Evolutionary conservation across 257 asterid genomes (phyloP), one percentile per base, ranked within the genome.

Genomic region (Perilla frutescens): DNA sequence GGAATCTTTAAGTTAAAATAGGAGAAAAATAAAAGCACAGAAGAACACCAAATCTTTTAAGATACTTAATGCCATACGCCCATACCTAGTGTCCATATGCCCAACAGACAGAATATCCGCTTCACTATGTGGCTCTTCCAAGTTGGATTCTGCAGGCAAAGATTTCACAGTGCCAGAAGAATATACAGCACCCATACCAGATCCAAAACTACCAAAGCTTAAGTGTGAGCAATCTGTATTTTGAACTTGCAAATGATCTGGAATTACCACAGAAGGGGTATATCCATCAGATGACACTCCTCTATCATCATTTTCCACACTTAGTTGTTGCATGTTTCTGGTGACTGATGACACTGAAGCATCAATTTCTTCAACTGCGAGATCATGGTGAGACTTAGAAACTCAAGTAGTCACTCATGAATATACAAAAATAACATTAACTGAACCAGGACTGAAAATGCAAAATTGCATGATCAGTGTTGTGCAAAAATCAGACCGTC

Each of bases 141-240:
- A 73, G 77, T 77, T 83, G 54, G 82, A 57, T 67, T 79, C 78
- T 66, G 77, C 87, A 71, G 96, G 93, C 48, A 77, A 60, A 31
- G 99, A 81, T 51, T 87, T 63, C 74, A 48, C 64, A 54, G 84
- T 60, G 71, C 88, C 96, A 49, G 96, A 60, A 55, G 86, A 74
- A 74, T 80, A 74, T 57, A 83, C 65, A 73, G 85, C 72, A 53
- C 56, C 73, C 79, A 83, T 68, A 73, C 81, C 90, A 68, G 91
- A 70, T 75, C 96, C 92, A 70, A 92, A 92, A 82, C 98, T 95
- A 76, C 98, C 99, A 83, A 95, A 95, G 84, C 96, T 95, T 82
- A 92, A 82, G 82, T 95, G 96, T 7, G 96, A 90, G 78, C 88
- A 95, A 73, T 90, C 94, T 26, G 82, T 92, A 70, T 85, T 78